Base-by-base conservation (phyloP, 768 basidiomycete genomes). In the Tylopilus intermedius region DNA sequence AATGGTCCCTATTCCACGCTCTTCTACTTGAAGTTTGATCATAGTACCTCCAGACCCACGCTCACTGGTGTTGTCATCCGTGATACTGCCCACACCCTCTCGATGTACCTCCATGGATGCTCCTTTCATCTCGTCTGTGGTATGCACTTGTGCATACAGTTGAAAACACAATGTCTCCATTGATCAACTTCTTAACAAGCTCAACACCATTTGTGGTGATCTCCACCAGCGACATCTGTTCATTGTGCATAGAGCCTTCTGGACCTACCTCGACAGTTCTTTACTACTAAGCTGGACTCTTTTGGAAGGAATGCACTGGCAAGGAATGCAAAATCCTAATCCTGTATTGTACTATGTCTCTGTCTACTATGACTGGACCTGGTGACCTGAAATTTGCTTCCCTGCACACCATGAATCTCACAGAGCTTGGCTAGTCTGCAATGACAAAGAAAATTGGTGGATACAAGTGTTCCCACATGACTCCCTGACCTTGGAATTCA, bases 111-210 rank as follows among this genome's bases (percentile, higher is more conserved):
- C 8, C 47, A 88, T 90, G 87, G 79, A 90, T 18, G 79, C 88
- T 2, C 84, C 89, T 8, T 91, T 87, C 67, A 71, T 78, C 44
- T 83, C 84, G 9, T 93, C 90, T 35, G 87, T 88, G 92, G 57
- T 93, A 90, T 69, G 70, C 79, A 24, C 74, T 94, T 42, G 86
- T 93, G 43, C 79, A 82, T 51, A 84, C 79, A 52, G 77, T 90
- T 7, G 90, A 94, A 70, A 72, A 74, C 21, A 78, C 86, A 2
- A 51, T 65, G 13, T 81, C 86, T 3, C 76, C 24, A 83, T 80
- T 3, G 84, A 92, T 62, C 78, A 80, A 52, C 66, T 79, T 54
- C 70, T 92, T 24, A 68, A 73, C 24, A 87, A 90, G 64, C 74
- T 90, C 55, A 74, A 79, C 51, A 63, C 72, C 10, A 71, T 87